A percentile compares a stretch with the other conserved stretches of the same genome.
Conservation (phyloP, 768 basidiomycete species). For the Trametes cingulata region DNA sequence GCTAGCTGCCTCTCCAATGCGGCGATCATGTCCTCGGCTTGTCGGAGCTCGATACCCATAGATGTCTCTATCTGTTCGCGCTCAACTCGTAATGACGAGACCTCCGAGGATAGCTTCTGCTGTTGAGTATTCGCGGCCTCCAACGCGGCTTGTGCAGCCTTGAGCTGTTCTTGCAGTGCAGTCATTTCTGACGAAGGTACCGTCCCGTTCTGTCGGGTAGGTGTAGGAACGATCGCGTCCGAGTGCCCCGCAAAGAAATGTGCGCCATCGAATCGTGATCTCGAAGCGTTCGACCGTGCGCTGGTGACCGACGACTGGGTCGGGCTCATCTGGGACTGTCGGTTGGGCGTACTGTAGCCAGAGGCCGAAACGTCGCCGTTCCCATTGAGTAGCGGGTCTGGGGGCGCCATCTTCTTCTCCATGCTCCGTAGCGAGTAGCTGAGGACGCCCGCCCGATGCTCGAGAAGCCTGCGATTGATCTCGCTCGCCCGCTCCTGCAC, state of each 20-base stretch:
- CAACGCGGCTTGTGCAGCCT: conserved; percentile 58
- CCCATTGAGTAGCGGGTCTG: conserved; percentile 11
- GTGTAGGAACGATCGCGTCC: conserved; percentile 58
- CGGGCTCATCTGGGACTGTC: conserved; percentile 54
- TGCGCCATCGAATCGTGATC: conserved; percentile 71
- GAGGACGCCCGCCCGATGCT: conserved; percentile 83
- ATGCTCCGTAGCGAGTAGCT: conserved; percentile 67
- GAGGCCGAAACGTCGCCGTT: conserved; percentile 45
- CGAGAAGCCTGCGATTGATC: conserved; percentile 63
- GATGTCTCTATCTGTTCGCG: conserved; percentile 69
- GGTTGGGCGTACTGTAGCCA: conserved; percentile 53
- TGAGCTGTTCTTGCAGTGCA: conserved; percentile 65
- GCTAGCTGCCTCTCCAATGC: conserved; percentile 58
- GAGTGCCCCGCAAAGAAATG: conserved; percentile 86
- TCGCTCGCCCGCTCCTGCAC: conserved; percentile 66
- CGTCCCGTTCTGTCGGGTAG: conserved; percentile 39
- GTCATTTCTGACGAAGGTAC: conserved; percentile 49
- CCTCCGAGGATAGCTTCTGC: conserved; percentile 59
- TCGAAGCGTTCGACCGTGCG: conserved; percentile 44
- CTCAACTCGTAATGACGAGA: conserved; percentile 62
- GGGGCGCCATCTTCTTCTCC: conserved; percentile 52
- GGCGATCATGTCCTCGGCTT: conserved; percentile 62
- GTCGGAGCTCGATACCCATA: conserved; percentile 65
- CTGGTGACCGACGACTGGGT: conserved; percentile 45
- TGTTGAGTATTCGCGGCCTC: conserved; percentile 61